Percentiles rank a stretch among this genome's conserved stretches.
These are phyloP conservation scores for Citrus reticulata DNA, from an alignment of 345 rosid genomes.

Conservation along the genomic window DNA sequence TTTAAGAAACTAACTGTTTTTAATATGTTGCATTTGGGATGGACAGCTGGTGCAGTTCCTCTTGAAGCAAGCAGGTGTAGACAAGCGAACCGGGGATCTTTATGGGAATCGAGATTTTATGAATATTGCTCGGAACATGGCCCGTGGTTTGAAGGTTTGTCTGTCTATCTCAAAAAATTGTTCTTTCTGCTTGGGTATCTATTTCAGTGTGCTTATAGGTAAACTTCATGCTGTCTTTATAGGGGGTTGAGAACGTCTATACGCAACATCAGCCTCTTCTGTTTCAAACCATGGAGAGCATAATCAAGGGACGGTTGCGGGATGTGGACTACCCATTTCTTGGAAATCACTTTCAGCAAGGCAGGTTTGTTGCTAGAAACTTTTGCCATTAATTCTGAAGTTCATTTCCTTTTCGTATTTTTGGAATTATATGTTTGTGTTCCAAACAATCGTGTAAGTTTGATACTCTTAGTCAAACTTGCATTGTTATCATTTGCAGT, in stretches of 20 bases:
- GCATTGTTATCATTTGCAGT: constrained; percentile 1
- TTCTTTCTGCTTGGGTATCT: constrained; percentile 4
- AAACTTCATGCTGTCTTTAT: constrained; percentile 1
- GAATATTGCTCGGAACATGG: constrained; percentile 99
- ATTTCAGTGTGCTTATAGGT: neutral
- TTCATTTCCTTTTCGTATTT: neutral
- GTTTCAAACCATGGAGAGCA: constrained; percentile 93
- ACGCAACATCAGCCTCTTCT: constrained; percentile 98
- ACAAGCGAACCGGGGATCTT: constrained; percentile 92
- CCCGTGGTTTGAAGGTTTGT: constrained; percentile 96
- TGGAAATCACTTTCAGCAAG: constrained; percentile 95
- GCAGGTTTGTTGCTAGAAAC: constrained; percentile 52
- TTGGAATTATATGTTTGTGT: neutral
- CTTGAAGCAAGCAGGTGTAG: constrained; percentile 93
- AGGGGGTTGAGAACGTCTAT: constrained; percentile 99
- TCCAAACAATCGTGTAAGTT: neutral
- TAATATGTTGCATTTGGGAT: constrained; percentile 27
- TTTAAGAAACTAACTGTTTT: constrained; percentile 6
- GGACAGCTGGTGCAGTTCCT: constrained; percentile 93
- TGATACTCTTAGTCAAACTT: neutral
- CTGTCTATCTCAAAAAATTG: constrained; percentile 2
- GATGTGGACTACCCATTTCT: constrained; percentile 94
- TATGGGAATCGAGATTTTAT: constrained; percentile 91
- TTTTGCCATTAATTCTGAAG: neutral
- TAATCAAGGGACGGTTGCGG: constrained; percentile 79